These are phyloP conservation scores for Ophioceras dolichostomum DNA, from an alignment of 2,329 filamentous ascomycete genomes.

Conservation along the genomic window DNA sequence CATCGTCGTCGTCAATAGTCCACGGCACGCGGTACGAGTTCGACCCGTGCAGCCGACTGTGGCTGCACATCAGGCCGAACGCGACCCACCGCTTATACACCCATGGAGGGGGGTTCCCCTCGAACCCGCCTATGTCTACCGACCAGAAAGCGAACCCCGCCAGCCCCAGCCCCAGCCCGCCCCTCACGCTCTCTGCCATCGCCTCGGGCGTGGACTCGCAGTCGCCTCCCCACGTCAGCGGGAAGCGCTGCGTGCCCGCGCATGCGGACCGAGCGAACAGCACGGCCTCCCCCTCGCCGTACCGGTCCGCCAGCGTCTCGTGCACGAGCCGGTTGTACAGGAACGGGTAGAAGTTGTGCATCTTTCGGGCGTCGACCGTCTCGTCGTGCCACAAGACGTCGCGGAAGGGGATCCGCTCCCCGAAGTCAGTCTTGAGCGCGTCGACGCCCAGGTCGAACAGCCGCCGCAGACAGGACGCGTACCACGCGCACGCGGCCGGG, in stretches of 20 bases:
- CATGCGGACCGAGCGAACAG: constrained; percentile 55
- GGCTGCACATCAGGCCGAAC: constrained; percentile 59
- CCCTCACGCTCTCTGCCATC: constrained; percentile 47
- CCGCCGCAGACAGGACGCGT: constrained; percentile 43
- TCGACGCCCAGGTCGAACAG: constrained; percentile 61
- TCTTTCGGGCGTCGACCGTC: constrained; percentile 45
- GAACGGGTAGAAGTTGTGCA: constrained; percentile 72
- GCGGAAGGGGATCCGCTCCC: constrained; percentile 55
- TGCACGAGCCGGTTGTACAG: constrained; percentile 61
- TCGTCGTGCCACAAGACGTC: constrained; percentile 54
- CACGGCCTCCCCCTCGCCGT: constrained; percentile 41
- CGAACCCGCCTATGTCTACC: constrained; percentile 33
- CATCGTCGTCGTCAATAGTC: constrained; percentile 55
- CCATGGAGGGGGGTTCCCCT: constrained; percentile 52
- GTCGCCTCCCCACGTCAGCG: constrained; percentile 62
- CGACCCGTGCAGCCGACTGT: constrained; percentile 59
- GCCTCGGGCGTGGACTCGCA: constrained; percentile 63
- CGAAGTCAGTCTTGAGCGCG: constrained; percentile 65
- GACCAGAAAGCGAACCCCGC: constrained; percentile 17
- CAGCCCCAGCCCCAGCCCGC: constrained; percentile 15
- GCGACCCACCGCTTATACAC: constrained; percentile 71
- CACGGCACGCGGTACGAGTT: constrained; percentile 64
- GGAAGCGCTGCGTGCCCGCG: constrained; percentile 57
- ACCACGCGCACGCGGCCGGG: constrained; percentile 55
- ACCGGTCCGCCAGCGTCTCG: constrained; percentile 46